Base-by-base conservation (phyloP, 805 yeast species). In the Candida boleticola region DNA sequence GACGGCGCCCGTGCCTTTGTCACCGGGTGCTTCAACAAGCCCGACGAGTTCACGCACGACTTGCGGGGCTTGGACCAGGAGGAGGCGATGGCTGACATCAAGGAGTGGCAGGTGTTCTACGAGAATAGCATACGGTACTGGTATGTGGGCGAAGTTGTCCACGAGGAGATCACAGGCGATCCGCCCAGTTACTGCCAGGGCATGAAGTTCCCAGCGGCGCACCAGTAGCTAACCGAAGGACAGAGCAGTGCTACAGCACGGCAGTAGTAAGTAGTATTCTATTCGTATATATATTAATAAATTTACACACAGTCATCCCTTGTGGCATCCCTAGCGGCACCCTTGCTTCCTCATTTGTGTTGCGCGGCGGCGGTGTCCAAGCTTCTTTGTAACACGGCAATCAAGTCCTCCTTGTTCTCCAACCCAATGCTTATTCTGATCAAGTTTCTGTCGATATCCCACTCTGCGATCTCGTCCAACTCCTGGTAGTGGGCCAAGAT, bases 381-480 rank as follows among this genome's bases (percentile, higher is more conserved):
- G 7, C 87, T 87, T 10, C 66, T 61, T 43, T 70, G 60, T 51
- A 86, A 68, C 2, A 69, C 71, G 2, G 57, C 56, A 7, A 79
- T 48, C 47, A 90, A 71, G 33, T 79, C 82, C 2, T 71, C 73
- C 31, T 74, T 71, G 36, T 83, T 87, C 59, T 90, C 98, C 39
- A 89, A 68, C 0, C 98, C 98, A 42, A 90, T 77, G 59, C 95
- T 85, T 42, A 90, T 74, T 58, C 97, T 73, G 37, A 90, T 81
- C 47, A 90, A 65, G 56, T 83, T 76, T 45, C 81, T 68, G 57
- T 87, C 95, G 25, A 89, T 87, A 1, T 93, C 96, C 83, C 88
- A 89, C 52, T 79, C 69, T 39, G 76, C 86, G 18, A 86, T 83
- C 54, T 82, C 89, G 45, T 87, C 92, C 43, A 89, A 65, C 61